Percentiles rank a stretch among this genome's conserved stretches.
Evolutionary conservation across 1,284 basidiomycete genomes (phyloP).

Genomic region (Inonotus hispidus): DNA sequence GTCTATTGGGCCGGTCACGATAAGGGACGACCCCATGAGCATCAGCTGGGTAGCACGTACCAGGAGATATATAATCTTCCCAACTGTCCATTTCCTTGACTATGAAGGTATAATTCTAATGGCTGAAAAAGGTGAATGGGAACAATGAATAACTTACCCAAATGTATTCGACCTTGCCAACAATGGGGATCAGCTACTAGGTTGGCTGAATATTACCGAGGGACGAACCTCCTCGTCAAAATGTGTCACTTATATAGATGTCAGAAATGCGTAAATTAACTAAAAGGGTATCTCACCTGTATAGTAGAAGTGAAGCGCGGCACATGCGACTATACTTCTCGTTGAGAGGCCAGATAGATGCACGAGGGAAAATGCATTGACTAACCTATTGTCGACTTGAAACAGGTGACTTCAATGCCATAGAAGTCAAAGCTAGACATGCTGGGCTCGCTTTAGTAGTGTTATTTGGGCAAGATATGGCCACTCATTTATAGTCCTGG

Average conservation of each 20-base stretch:
- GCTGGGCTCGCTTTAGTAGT: neutral
- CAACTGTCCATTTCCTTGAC: conserved; percentile 1
- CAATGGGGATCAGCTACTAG: neutral
- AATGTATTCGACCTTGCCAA: conserved; percentile 7
- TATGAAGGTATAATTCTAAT: neutral
- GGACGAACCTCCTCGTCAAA: conserved; percentile 1
- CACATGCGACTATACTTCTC: neutral
- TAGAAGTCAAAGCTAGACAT: neutral
- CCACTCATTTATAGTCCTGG: neutral
- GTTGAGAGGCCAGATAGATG: neutral
- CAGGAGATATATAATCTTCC: conserved; percentile 4
- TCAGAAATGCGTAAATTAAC: neutral
- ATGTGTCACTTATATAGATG: neutral
- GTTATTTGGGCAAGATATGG: neutral
- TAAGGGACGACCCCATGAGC: neutral
- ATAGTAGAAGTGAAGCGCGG: conserved; percentile 4
- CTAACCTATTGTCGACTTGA: neutral
- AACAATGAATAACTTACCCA: neutral
- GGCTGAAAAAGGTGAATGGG: neutral
- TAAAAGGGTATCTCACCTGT: neutral
- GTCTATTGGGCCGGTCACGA: neutral
- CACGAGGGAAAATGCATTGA: neutral
- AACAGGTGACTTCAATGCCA: neutral
- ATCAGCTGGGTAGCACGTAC: neutral
- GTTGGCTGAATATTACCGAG: neutral